These are phyloP conservation scores for Colletotrichum endophyticum DNA, from an alignment of 2,329 filamentous ascomycete genomes.

Conservation along the genomic window DNA sequence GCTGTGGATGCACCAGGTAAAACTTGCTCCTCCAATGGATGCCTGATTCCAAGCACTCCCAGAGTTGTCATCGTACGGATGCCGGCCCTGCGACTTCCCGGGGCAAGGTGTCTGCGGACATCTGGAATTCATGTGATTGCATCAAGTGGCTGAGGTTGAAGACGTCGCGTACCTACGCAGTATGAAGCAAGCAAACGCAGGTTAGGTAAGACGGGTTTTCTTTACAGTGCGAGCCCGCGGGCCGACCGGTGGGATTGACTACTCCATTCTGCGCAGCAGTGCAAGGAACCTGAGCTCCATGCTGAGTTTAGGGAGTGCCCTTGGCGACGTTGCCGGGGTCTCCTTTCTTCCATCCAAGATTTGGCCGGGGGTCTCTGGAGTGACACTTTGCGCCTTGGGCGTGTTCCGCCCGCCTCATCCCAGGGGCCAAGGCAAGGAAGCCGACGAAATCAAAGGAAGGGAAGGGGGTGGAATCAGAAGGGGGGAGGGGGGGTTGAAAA, in stretches of 20 bases:
- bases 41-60: too few species aligned
- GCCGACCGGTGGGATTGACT: background rate
- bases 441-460: background rate
- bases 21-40: too few species aligned
- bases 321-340: conserved; percentile 3
- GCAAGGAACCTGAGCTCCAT: background rate
- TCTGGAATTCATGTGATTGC: too few species aligned
- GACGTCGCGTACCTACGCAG: background rate
- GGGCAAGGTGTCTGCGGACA: too few species aligned
- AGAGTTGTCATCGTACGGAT: too few species aligned
- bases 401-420: background rate
- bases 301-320: conserved; percentile 1
- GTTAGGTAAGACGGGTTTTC: background rate
- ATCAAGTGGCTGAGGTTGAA: background rate
- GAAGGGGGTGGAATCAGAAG: background rate
- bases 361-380: background rate
- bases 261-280: background rate
- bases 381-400: conserved; percentile 13
- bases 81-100: too few species aligned
- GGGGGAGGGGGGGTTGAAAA: background rate
- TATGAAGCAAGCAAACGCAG: background rate
- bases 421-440: conserved; percentile 10
- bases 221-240: background rate
- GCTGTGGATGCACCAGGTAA: too few species aligned
- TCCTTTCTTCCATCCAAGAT: background rate